Evolutionary conservation across 192 early-diverging fungal genomes (phyloP), one percentile per base, ranked within the genome.

Genomic region (Radiomyces spectabilis): DNA sequence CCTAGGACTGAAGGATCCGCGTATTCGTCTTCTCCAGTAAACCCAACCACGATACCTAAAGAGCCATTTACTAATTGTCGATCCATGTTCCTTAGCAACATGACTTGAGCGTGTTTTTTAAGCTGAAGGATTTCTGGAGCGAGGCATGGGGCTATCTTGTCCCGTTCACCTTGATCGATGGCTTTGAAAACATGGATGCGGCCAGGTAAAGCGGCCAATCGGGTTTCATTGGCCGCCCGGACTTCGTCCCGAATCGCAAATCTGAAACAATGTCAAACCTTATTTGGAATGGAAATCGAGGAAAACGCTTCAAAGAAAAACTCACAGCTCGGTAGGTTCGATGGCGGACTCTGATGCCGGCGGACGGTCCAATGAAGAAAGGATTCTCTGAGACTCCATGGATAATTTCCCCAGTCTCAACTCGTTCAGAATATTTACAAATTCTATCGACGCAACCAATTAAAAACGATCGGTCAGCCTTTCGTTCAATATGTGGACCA

Each of bases 371-470:
- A 84, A 69, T 5, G 35, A 21, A 15, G 49, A 52, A 21, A 94
- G 73, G 1, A 73, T 49, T 1, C 51, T 21, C 38, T 71, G 59
- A 1, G 82, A 77, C 24, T 78, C 59, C 0, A 59, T 41, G 0
- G 88, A 81, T 8, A 92, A 46, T 27, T 71, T 56, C 3, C 89
- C 91, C 26, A 87, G 60, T 44, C 93, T 79, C 63, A 93, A 73
- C 47, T 96, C 89, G 45, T 91, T 92, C 22, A 96, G 73, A 56
- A 96, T 77, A 16, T 82, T 66, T 44, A 89, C 70, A 53, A 95
- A 89, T 8, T 59, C 73, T 69, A 71, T 66, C 25, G 24, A 8
- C 1, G 31, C 2, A 43, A 34, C 2, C 27, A 10, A 10, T 2
- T 40, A 16, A 4, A 52, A 26, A 13, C 29, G n/a, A 27, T 6